Evolutionary conservation across 2,329 filamentous ascomycete species (phyloP).

Genomic region (Coniochaeta prunicola): DNA sequence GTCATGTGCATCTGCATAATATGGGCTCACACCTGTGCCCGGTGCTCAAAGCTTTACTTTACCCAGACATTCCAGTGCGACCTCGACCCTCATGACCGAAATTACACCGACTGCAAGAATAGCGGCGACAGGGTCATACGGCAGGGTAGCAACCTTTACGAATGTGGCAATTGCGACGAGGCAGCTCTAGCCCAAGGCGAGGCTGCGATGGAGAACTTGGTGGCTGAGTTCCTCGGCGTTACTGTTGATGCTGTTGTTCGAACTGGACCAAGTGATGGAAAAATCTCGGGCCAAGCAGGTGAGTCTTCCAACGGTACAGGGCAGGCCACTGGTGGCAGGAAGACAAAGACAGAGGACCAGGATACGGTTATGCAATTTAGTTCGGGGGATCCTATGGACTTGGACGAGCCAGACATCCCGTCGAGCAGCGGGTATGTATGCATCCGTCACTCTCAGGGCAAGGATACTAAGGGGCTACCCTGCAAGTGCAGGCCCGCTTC

Average conservation of each 20-base stretch:
- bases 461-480: no score
- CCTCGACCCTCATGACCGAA: background rate
- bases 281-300: no score
- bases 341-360: no score
- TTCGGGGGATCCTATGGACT: no score
- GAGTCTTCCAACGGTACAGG: no score
- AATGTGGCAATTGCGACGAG: background rate
- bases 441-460: no score
- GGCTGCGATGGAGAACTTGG: background rate
- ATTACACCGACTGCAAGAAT: background rate
- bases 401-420: no score
- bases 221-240: background rate
- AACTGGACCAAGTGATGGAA: no score
- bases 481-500: no score
- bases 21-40: background rate
- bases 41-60: background rate
- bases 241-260: background rate
- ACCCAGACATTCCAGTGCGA: background rate
- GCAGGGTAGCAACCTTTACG: background rate
- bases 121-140: background rate
- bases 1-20: background rate
- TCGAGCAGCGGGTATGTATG: no score
- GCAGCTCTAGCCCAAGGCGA: background rate
- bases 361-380: no score
- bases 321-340: no score